These are phyloP conservation scores for Xylaria telfairii DNA, from an alignment of 495 filamentous ascomycete species.

Conservation along the genomic window DNA sequence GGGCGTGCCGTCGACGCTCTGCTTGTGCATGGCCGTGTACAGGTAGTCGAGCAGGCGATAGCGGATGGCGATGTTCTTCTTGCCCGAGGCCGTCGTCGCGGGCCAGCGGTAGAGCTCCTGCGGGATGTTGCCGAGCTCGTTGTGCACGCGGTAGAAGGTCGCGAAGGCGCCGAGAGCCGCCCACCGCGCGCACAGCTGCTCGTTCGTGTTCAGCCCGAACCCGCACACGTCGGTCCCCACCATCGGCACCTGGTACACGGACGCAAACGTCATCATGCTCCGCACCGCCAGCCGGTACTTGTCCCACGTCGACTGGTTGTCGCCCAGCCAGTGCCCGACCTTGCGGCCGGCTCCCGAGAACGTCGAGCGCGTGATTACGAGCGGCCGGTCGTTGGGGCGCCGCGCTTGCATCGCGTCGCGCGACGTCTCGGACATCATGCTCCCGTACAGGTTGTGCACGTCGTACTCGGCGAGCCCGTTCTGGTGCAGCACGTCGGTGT, in stretches of 20 bases:
- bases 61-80: conserved; percentile 74
- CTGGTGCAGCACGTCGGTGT: conserved; percentile 75
- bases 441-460: conserved; percentile 85
- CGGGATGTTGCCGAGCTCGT: conserved; percentile 41
- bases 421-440: conserved; percentile 79
- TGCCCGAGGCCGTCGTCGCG: conserved; percentile 67
- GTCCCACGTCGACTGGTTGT: conserved; percentile 77
- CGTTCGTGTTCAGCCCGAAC: conserved; percentile 72
- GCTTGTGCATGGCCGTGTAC: conserved; percentile 74
- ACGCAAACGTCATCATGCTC: conserved; percentile 73
- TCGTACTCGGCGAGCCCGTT: conserved; percentile 76
- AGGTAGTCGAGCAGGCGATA: conserved; percentile 82
- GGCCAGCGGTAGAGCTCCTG: conserved; percentile 86
- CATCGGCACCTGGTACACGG: conserved; percentile 87
- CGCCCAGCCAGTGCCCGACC: conserved; percentile 89
- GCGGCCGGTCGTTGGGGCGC: conserved; percentile 69
- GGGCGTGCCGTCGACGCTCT: conserved; percentile 72
- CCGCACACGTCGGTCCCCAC: conserved; percentile 86
- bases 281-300: conserved; percentile 74
- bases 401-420: conserved; percentile 71
- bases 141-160: conserved; percentile 85
- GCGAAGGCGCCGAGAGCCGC: conserved; percentile 79
- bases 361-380: conserved; percentile 85
- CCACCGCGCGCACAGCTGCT: conserved; percentile 85
- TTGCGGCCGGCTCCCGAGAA: conserved; percentile 79